A percentile compares a stretch with the other conserved stretches of the same genome.
Evolutionary conservation across 208 protist species (phyloP).

Genomic region (Sergeia podlipaevii): DNA sequence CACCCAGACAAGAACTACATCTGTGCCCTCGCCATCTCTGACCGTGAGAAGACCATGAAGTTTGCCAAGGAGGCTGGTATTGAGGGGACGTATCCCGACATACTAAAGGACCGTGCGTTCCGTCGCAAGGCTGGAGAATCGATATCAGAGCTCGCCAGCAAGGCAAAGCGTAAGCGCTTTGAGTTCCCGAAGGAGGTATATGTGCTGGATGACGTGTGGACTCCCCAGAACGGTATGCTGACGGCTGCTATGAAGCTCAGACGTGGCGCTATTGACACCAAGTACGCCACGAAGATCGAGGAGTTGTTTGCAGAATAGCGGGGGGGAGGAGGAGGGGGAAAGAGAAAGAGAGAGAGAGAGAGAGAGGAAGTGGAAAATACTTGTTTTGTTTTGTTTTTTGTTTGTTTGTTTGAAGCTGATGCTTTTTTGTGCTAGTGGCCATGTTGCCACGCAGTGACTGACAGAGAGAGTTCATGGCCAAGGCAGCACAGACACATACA

Average conservation of each 20-base stretch:
- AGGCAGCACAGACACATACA: no score
- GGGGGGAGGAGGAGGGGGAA: neutral
- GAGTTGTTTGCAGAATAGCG: conserved; percentile 17
- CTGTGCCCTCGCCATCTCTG: conserved; percentile 44
- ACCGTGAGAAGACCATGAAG: conserved; percentile 25
- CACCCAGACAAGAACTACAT: conserved; percentile 79
- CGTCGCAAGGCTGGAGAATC: conserved; percentile 11
- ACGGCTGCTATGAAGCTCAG: conserved; percentile 33
- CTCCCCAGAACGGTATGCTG: conserved; percentile 34
- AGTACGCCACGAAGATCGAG: conserved; percentile 20
- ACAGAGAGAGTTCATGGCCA: no score
- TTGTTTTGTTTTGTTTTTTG: no score
- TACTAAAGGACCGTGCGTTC: conserved; percentile 15
- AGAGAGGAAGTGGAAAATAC: no score
- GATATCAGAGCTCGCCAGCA: conserved; percentile 1
- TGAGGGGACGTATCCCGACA: conserved; percentile 7
- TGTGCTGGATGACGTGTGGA: conserved; percentile 31
- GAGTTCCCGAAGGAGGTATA: conserved; percentile 19
- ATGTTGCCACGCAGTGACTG: no score
- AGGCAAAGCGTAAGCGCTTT: conserved; percentile 3
- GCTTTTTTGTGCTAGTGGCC: no score
- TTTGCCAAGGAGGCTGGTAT: conserved; percentile 55
- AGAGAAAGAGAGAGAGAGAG: no score
- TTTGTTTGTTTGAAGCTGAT: no score
- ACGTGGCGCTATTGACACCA: conserved; percentile 15